These are phyloP conservation scores for Lachnellula subtilissima DNA, from an alignment of 2,329 filamentous ascomycete species.

Conservation along the genomic window DNA sequence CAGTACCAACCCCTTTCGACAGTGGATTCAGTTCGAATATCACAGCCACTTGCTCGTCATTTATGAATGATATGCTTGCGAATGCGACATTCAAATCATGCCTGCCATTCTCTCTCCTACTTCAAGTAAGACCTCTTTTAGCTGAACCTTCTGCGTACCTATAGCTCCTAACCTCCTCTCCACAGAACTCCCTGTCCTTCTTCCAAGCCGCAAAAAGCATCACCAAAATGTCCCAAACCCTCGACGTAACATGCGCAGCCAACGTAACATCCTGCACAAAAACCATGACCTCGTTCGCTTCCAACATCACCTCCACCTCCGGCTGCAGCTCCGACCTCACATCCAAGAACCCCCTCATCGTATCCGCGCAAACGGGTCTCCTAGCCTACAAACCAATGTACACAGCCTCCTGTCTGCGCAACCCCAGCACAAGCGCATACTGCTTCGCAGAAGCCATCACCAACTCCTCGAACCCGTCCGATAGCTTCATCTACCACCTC, in stretches of 20 bases:
- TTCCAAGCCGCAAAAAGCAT: conserved; percentile 73
- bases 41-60: conserved; percentile 33
- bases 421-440: conserved; percentile 62
- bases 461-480: conserved; percentile 63
- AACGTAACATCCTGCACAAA: conserved; percentile 60
- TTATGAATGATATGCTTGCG: conserved; percentile 28
- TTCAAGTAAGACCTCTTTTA: conserved; percentile 55
- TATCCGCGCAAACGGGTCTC: conserved; percentile 71
- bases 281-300: conserved; percentile 61
- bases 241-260: conserved; percentile 73
- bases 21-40: conserved; percentile 60
- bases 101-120: conserved; percentile 77
- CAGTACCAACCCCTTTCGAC: conserved; percentile 64
- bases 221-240: conserved; percentile 66
- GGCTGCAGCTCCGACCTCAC: conserved; percentile 71
- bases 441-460: conserved; percentile 81
- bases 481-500: conserved; percentile 80
- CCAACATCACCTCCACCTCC: conserved; percentile 53
- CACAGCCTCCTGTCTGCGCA: conserved; percentile 72
- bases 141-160: not conserved
- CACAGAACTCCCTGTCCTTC: conserved; percentile 74
- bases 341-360: conserved; percentile 62
- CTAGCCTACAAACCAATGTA: conserved; percentile 74
- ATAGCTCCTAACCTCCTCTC: conserved; percentile 1
- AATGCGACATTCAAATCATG: conserved; percentile 46